Evolutionary conservation across 2,329 filamentous ascomycete species (phyloP), one percentile per base, ranked within the genome.

Genomic region (Fusarium equiseti): DNA sequence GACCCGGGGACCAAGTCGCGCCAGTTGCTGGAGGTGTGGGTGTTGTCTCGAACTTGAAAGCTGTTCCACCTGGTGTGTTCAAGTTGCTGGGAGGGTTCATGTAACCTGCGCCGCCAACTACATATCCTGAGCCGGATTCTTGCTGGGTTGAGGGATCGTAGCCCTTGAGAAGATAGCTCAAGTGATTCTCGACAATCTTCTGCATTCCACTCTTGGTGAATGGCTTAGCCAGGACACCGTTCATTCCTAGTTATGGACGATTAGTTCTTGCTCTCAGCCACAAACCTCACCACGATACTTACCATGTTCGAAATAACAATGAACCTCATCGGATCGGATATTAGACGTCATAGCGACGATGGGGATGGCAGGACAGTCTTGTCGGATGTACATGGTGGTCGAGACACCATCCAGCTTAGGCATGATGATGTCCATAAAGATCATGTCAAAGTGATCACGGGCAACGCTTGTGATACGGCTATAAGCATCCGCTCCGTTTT

Each of bases 291-390:
- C 24, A 31, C 26, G 26, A 24, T 35, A 80, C 91, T 84, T 87
- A 96, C 95, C 96, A 82, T 97, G 95, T 76, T 95, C 91, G 83
- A 98, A 98, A 79, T 99, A 99, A 83, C 97, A 95, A 57, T 95
- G 93, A 67, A 98, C 97, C 78, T 99, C 96, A 76, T 98, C 95
- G 66, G 94, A 95, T 71, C 96, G 89, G 71, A 99, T 98, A 78
- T 98, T 99, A 6, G 95, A 98, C 5, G 96, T 99, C 96, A 99
- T 98, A 49, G 96, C 96, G 63, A 99, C 93, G 75, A 99, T 97
- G 1, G 96, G 96, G 22, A 92, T 90, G 8, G 90, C 89, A 40
- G 90, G 89, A 70, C 94, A 90, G 68, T 95, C 93, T 77, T 97
- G 93, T 56, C 95, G 90, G 71, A 99, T 98, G 68, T 97, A 90